Evolutionary conservation across 148 eudicot species (phyloP).

Genomic region (Drosera capensis): DNA sequence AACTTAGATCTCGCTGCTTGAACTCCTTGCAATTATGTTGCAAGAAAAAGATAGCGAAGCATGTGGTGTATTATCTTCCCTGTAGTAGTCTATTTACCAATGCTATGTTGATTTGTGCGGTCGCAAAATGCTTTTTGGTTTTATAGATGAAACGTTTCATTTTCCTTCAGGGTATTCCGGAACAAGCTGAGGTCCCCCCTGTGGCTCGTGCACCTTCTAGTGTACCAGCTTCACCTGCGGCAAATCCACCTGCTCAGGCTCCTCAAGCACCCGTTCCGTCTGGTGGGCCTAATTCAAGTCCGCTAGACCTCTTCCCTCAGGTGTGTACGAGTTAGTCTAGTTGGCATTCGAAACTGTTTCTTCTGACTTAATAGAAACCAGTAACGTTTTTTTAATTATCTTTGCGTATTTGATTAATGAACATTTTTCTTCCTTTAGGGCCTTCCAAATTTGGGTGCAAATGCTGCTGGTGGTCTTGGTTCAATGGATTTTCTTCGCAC

Average conservation of each 20-base stretch:
- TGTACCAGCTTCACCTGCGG: conserved; percentile 9
- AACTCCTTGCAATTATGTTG: too few species aligned
- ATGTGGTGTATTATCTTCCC: too few species aligned
- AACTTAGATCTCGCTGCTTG: too few species aligned
- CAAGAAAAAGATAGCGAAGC: too few species aligned
- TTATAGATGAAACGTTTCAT: too few species aligned
- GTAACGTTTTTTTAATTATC: neutral
- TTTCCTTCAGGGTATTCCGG: conserved; percentile 89
- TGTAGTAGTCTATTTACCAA: too few species aligned
- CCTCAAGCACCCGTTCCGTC: conserved; percentile 44
- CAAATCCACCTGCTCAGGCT: conserved; percentile 20
- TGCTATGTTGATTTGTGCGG: too few species aligned
- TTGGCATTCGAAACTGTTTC: neutral
- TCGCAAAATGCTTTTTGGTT: too few species aligned
- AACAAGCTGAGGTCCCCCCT: conserved; percentile 56
- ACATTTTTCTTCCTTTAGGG: conserved; percentile 38
- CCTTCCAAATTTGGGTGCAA: conserved; percentile 64
- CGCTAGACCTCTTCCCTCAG: conserved; percentile 86
- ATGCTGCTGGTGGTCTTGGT: conserved; percentile 59
- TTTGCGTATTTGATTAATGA: neutral
- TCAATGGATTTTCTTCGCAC: conserved; percentile 71
- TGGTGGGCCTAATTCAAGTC: conserved; percentile 67
- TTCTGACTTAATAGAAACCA: neutral
- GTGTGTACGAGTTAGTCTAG: conserved; percentile 10
- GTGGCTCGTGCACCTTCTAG: conserved; percentile 27